phyloP scores from a whole-genome alignment of 2,329 filamentous ascomycete genomes.

The Grosmannia clavigera region DNA sequence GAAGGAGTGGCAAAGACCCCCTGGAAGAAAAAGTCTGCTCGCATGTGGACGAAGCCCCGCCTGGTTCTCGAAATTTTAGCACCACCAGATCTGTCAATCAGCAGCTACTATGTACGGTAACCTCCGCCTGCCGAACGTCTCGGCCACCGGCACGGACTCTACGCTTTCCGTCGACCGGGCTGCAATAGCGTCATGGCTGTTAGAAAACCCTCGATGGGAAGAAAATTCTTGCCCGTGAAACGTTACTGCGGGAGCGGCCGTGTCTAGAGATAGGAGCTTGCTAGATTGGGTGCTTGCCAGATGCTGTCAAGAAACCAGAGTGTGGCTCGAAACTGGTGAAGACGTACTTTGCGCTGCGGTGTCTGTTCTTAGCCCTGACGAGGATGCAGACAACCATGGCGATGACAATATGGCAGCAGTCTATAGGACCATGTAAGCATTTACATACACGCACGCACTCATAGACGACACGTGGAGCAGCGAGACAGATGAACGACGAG shows the following conservation, averaged over 20 bases:
- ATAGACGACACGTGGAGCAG: no score
- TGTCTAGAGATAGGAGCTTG: no score
- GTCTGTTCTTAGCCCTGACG: conserved; percentile 55
- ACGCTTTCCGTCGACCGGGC: no score
- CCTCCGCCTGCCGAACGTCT: background rate
- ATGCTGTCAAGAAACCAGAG: conserved; percentile 38
- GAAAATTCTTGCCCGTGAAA: background rate
- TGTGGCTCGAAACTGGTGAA: conserved; percentile 56
- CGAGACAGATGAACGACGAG: no score
- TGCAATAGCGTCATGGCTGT: no score
- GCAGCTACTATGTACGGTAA: background rate
- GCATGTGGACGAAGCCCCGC: background rate
- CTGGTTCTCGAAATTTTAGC: background rate
- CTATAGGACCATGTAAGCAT: conserved; percentile 20
- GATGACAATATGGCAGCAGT: conserved; percentile 59
- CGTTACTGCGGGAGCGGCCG: background rate
- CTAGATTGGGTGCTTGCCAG: no score
- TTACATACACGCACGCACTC: background rate
- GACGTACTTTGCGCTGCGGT: conserved; percentile 48
- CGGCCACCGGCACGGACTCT: no score
- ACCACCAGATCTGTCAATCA: background rate
- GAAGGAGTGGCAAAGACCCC: background rate
- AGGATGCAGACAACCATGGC: conserved; percentile 51
- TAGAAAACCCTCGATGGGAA: no score
- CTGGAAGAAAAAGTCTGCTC: background rate